Conservation (phyloP, 257 asterid species). For the Penstemon barbatus region DNA sequence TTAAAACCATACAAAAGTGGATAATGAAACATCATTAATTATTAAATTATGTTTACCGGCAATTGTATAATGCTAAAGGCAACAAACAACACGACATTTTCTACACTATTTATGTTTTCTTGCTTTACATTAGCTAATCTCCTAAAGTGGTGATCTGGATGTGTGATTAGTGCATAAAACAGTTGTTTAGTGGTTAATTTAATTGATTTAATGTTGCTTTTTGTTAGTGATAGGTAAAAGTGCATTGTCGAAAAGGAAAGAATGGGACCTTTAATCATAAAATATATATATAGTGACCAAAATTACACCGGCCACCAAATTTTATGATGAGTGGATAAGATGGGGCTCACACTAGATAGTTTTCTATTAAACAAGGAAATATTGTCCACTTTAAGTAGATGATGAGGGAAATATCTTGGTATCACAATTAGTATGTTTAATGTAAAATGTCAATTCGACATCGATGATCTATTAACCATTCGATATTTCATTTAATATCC, state of each 20-base stretch:
- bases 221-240: constrained; percentile 1
- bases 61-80: constrained; percentile 1
- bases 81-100: neutral
- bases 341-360: neutral
- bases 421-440: too few relatives aligned
- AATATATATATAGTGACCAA: too few relatives aligned
- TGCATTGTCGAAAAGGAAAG: neutral
- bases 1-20: too few relatives aligned
- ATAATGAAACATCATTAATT: neutral
- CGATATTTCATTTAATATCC: too few relatives aligned
- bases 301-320: constrained; percentile 6
- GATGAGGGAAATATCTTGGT: too few relatives aligned
- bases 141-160: neutral
- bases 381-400: too few relatives aligned
- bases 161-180: neutral
- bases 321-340: constrained; percentile 12
- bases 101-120: constrained; percentile 6
- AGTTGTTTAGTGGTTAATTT: constrained; percentile 15
- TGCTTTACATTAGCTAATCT: constrained; percentile 9
- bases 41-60: neutral
- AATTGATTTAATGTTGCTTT: neutral
- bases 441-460: neutral
- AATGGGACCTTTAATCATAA: constrained; percentile 11
- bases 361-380: too few relatives aligned
- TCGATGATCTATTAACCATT: neutral